A percentile compares a stretch with the other conserved stretches of the same genome.
These are phyloP conservation scores for Dendryphion nanum DNA, from an alignment of 2,329 filamentous ascomycete genomes.

Conservation along the genomic window DNA sequence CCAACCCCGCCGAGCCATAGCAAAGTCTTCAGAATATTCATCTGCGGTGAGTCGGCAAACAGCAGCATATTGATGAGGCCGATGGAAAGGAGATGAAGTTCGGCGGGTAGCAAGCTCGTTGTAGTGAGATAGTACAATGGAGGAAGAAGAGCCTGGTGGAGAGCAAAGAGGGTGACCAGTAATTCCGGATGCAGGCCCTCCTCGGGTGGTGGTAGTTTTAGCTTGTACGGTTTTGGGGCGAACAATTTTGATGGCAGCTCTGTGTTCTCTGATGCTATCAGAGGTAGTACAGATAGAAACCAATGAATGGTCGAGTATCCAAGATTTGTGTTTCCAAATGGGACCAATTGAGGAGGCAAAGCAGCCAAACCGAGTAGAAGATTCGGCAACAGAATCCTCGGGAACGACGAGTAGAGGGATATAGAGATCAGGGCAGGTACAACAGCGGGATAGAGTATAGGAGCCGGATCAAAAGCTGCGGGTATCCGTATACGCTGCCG, in stretches of 20 bases:
- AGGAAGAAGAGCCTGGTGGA: conserved; percentile 75
- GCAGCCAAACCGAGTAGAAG: conserved; percentile 78
- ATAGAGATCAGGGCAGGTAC: conserved; percentile 76
- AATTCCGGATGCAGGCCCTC: conserved; percentile 54
- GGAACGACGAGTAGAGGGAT: conserved; percentile 64
- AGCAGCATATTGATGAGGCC: conserved; percentile 79
- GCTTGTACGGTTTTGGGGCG: conserved; percentile 34
- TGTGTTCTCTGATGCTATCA: conserved; percentile 54
- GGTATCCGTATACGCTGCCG: conserved; percentile 62
- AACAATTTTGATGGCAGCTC: conserved; percentile 33
- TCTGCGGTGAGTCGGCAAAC: conserved; percentile 64
- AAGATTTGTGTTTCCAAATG: conserved; percentile 56
- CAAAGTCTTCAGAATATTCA: conserved; percentile 43
- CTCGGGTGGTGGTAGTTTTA: conserved; percentile 29
- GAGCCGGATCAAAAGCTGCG: conserved; percentile 82
- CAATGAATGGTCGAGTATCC: conserved; percentile 73
- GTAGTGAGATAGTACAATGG: conserved; percentile 79
- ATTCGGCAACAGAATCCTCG: conserved; percentile 69
- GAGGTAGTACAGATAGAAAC: conserved; percentile 69
- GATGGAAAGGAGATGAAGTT: conserved; percentile 82
- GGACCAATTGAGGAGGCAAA: conserved; percentile 71
- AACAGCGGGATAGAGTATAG: conserved; percentile 79
- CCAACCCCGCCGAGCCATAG: conserved; percentile 66
- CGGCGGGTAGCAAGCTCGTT: conserved; percentile 81
- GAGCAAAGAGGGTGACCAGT: conserved; percentile 69